Evolutionary conservation across 2,329 filamentous ascomycete species (phyloP).

Genomic region (Shiraia bambusicola): DNA sequence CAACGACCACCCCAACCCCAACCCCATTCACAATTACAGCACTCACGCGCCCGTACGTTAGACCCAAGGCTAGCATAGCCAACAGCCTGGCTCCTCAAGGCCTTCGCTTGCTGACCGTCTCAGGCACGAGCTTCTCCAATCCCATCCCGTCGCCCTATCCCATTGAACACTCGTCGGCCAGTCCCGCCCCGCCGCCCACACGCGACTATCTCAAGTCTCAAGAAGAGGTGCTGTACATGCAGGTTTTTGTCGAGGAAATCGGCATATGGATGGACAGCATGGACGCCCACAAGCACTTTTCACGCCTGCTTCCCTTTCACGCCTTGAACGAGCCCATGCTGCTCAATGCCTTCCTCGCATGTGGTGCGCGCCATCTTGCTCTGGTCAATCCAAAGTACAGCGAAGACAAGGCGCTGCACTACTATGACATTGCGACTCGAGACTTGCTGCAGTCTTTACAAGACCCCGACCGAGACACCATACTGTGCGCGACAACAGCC

Average conservation of each 20-base stretch:
- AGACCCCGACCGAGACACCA: slow-evolving; percentile 80
- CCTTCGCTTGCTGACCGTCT: slow-evolving; percentile 9
- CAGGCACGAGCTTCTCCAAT: slow-evolving; percentile 30
- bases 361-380: slow-evolving; percentile 79
- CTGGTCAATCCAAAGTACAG: slow-evolving; percentile 69
- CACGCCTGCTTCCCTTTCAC: slow-evolving; percentile 77
- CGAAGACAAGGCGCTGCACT: slow-evolving; percentile 75
- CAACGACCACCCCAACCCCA: slow-evolving; percentile 35
- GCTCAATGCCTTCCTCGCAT: slow-evolving; percentile 83
- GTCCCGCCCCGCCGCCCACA: slow-evolving; percentile 31
- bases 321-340: slow-evolving; percentile 83
- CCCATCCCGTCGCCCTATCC: slow-evolving; percentile 27
- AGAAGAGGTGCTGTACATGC: slow-evolving; percentile 86
- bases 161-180: slow-evolving; percentile 26
- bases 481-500: slow-evolving; percentile 82
- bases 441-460: slow-evolving; percentile 75
- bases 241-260: slow-evolving; percentile 88
- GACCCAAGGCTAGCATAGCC: background rate
- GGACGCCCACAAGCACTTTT: slow-evolving; percentile 83
- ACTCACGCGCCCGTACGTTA: slow-evolving; percentile 24
- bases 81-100: too few species aligned
- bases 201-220: slow-evolving; percentile 69
- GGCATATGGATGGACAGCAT: slow-evolving; percentile 93
- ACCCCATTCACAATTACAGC: too few species aligned
- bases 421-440: slow-evolving; percentile 83